Conservation (phyloP, 2,329 filamentous ascomycete genomes). For the Diaporthe citriasiana region DNA sequence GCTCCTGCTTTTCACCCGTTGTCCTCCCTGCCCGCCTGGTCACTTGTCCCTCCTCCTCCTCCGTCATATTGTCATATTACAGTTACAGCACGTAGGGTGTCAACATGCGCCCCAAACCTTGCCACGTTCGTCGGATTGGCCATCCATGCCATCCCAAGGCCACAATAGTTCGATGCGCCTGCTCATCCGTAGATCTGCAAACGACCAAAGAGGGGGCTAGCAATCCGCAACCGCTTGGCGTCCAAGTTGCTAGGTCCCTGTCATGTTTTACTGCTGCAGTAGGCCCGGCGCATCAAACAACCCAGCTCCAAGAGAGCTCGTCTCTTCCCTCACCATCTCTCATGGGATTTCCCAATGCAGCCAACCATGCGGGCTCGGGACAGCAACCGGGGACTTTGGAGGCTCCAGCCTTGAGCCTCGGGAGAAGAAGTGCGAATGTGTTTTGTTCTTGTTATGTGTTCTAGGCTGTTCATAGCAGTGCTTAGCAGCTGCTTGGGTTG, state of each 20-base stretch:
- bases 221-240: slow-evolving; percentile 23
- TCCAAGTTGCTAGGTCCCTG: slow-evolving; percentile 18
- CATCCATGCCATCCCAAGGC: slow-evolving; percentile 31
- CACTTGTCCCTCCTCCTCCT: not conserved
- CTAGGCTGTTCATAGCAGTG: slow-evolving; percentile 5
- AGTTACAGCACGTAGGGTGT: slow-evolving; percentile 20
- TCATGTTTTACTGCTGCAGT: slow-evolving; percentile 29
- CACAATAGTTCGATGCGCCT: slow-evolving; percentile 26
- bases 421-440: not conserved
- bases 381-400: slow-evolving; percentile 4
- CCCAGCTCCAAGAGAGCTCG: slow-evolving; percentile 23
- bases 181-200: slow-evolving; percentile 31
- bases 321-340: slow-evolving; percentile 10
- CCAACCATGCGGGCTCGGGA: slow-evolving; percentile 15
- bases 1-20: not conserved
- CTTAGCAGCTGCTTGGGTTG: not conserved
- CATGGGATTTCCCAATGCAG: slow-evolving; percentile 32
- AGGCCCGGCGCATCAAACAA: slow-evolving; percentile 31
- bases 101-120: slow-evolving; percentile 20
- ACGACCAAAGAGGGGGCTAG: slow-evolving; percentile 20
- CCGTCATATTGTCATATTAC: not conserved
- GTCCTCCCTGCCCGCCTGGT: not conserved
- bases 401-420: not conserved
- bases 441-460: not conserved
- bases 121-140: slow-evolving; percentile 30